A percentile compares a stretch with the other conserved stretches of the same genome.
phyloP scores from a whole-genome alignment of 2,329 filamentous ascomycete species.

The Zymoseptoria crescenta region DNA sequence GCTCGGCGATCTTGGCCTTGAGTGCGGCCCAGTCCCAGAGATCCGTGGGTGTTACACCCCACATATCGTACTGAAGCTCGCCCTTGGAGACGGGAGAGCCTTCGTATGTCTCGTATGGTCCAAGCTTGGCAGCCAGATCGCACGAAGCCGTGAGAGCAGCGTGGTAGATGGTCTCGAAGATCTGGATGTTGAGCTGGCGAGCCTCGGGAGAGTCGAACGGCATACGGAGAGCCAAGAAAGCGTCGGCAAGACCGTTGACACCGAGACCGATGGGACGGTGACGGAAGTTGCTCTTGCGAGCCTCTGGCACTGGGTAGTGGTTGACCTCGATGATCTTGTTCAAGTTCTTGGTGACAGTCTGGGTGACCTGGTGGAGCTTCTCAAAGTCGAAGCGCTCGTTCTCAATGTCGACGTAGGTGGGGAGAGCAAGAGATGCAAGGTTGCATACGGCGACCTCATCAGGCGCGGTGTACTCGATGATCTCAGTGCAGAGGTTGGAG shows the following conservation, averaged over 20 bases:
- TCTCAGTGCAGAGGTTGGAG: conserved; percentile 98
- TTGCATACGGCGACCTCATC: conserved; percentile 99
- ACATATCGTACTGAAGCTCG: conserved; percentile 97
- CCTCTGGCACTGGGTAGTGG: conserved; percentile 94
- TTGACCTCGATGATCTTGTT: conserved; percentile 99
- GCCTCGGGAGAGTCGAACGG: conserved; percentile 96
- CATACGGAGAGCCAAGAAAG: conserved; percentile 92
- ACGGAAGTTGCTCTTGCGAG: conserved; percentile 91
- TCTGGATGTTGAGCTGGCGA: conserved; percentile 89
- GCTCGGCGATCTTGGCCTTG: conserved; percentile 83
- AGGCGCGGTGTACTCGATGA: conserved; percentile 92
- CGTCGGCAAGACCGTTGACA: conserved; percentile 95
- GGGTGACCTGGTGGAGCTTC: conserved; percentile 89
- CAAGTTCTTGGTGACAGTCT: conserved; percentile 87
- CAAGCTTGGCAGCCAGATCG: conserved; percentile 74
- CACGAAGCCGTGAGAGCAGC: conserved; percentile 83
- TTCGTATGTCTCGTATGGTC: conserved; percentile 81
- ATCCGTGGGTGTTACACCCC: conserved; percentile 85
- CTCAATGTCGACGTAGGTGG: conserved; percentile 80
- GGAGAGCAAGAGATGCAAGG: conserved; percentile 85
- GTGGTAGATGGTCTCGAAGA: conserved; percentile 99
- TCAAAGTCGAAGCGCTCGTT: conserved; percentile 86
- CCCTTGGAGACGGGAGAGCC: conserved; percentile 92
- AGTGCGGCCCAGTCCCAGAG: conserved; percentile 93
- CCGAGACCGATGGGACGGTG: conserved; percentile 93